Percentiles rank a stretch among this genome's conserved stretches.
Evolutionary conservation across 495 filamentous ascomycete genomes (phyloP).

Genomic region (Bryoglossum gracile): DNA sequence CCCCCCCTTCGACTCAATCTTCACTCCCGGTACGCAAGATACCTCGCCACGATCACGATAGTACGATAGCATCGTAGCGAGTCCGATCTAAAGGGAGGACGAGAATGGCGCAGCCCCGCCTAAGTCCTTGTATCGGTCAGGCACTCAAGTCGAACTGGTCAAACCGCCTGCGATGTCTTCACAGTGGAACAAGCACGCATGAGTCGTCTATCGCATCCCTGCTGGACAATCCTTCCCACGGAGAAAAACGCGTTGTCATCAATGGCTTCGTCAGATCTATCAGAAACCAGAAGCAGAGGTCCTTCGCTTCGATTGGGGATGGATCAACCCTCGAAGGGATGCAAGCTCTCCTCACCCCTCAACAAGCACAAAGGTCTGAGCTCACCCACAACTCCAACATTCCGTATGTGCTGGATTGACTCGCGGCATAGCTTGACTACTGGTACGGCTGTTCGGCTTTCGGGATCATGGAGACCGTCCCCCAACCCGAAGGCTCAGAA

Average conservation of each 20-base stretch:
- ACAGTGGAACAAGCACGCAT: neutral
- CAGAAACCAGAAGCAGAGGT: constrained; percentile 73
- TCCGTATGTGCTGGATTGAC: neutral
- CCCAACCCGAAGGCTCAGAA: constrained; percentile 59
- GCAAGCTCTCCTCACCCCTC: constrained; percentile 73
- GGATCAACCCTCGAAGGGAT: constrained; percentile 73
- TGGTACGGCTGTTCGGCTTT: constrained; percentile 72
- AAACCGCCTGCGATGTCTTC: too few species aligned
- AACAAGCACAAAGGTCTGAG: constrained; percentile 65
- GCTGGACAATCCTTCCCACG: constrained; percentile 10
- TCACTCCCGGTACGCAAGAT: too few species aligned
- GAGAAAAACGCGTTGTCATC: constrained; percentile 40
- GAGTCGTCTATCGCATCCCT: constrained; percentile 15
- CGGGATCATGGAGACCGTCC: constrained; percentile 71
- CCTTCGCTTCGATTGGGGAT: constrained; percentile 82
- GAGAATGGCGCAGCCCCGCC: constrained; percentile 6
- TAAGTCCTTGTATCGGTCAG: constrained; percentile 1
- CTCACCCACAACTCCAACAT: constrained; percentile 8
- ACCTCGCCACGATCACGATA: too few species aligned
- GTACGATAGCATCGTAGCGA: too few species aligned
- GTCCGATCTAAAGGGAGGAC: too few species aligned
- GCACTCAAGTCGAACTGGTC: neutral
- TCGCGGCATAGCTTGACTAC: constrained; percentile 59
- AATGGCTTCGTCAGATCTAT: constrained; percentile 80
- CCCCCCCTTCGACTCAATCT: too few species aligned